Conservation (phyloP, 2,329 filamentous ascomycete genomes). For the Curvularia eragrostidis region DNA sequence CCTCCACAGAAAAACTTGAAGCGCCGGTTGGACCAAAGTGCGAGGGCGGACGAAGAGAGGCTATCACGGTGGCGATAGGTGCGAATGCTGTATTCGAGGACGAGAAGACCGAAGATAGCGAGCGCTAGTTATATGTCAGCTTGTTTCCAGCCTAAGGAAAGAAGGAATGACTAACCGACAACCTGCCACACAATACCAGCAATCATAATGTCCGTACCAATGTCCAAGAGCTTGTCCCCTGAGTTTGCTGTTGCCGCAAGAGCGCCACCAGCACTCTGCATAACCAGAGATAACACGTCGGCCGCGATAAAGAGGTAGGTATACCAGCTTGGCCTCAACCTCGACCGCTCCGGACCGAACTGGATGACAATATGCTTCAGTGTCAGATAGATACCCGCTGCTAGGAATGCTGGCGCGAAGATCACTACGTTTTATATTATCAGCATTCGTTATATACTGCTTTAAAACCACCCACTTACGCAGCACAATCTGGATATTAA, state of each 20-base stretch:
- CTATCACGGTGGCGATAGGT: slow-evolving; percentile 27
- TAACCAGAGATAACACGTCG: slow-evolving; percentile 61
- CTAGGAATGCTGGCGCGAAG: slow-evolving; percentile 64
- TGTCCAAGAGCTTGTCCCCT: slow-evolving; percentile 44
- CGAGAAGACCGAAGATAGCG: slow-evolving; percentile 55
- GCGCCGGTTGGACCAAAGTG: slow-evolving; percentile 17
- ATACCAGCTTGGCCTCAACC: slow-evolving; percentile 51
- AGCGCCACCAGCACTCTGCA: slow-evolving; percentile 64
- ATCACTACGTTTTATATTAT: slow-evolving; percentile 47
- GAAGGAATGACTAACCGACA: slow-evolving; percentile 50
- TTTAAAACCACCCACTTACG: slow-evolving; percentile 10
- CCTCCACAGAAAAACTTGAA: slow-evolving; percentile 34
- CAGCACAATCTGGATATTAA: slow-evolving; percentile 60
- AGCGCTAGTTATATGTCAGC: slow-evolving; percentile 33
- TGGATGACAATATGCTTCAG: slow-evolving; percentile 62
- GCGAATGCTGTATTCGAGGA: slow-evolving; percentile 42
- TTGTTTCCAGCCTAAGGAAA: not conserved
- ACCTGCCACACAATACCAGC: slow-evolving; percentile 64
- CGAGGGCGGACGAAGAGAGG: slow-evolving; percentile 19
- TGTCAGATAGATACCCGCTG: slow-evolving; percentile 61
- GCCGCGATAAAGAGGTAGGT: slow-evolving; percentile 65
- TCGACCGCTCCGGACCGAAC: slow-evolving; percentile 52
- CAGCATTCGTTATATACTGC: not conserved
- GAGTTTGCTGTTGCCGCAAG: slow-evolving; percentile 59
- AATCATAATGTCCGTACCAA: slow-evolving; percentile 63